Base-by-base conservation (phyloP, 2,329 filamentous ascomycete genomes). In the Hymenoscyphus scutula region DNA sequence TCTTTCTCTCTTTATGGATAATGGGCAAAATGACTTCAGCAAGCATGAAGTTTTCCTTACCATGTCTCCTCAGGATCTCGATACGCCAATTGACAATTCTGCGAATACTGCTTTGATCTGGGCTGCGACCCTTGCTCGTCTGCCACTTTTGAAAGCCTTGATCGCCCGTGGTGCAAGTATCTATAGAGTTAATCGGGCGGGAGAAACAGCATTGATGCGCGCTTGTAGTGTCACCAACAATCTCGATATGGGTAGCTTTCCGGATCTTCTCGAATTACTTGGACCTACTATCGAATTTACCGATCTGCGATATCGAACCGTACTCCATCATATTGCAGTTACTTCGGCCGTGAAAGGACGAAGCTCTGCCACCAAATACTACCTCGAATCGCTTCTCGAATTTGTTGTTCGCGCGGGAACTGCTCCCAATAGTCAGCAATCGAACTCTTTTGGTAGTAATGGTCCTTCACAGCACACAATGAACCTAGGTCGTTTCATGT, bases 261-360 rank as follows among this genome's bases (percentile, higher is more conserved):
- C 93, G 0, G 92, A 96, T 64, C 81, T 98, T 1, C 82, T 99
- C 0, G 94, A 98, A 69, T 85, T 97, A 0, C 82, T 99, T 6
- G 92, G 92, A 11, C 85, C 91, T 29, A 94, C 94, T 0, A 96
- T 99, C 65, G 93, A 98, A 69, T 87, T 96, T 53, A 85, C 92
- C 25, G 95, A 99, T 74, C 86, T 90, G 53, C 92, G 92, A 75
- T 93, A 93, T 8, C 84, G 95, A 41, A 98, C 94, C 0, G 92
- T 98, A 15, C 80, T 99, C 27, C 95, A 99, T 73, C 95, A 99
- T 73, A 98, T 99, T 70, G 93, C 95, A 5, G 87, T 98, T 37
- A 96, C 95, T 17, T 97, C 93, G 65, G 95, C 93, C 6, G 95
- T 98, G 71, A 97, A 97, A 74, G 94, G 94, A 6, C 87, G 95